phyloP scores from a whole-genome alignment of 345 rosid species.

The rapeseed (Brassica napus) region DNA sequence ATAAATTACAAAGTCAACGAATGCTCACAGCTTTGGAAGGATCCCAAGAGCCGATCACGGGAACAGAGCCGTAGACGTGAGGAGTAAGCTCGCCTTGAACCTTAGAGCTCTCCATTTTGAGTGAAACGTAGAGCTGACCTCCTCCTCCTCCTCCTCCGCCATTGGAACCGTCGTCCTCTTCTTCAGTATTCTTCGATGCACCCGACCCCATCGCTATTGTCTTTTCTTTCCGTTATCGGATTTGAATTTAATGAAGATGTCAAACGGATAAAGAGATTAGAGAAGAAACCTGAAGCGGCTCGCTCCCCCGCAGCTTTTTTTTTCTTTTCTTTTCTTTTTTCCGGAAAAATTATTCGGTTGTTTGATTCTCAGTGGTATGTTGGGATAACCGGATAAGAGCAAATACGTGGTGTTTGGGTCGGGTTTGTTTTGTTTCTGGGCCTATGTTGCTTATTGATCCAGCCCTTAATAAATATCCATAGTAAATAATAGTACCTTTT shows the following conservation, averaged over 20 bases:
- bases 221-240: not conserved
- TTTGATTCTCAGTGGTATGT: constrained; percentile 10
- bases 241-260: constrained; percentile 18
- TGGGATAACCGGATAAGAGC: constrained; percentile 43
- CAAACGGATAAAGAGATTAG: constrained; percentile 38
- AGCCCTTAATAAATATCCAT: not conserved
- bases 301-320: constrained; percentile 17
- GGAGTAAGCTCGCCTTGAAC: constrained; percentile 82
- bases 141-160: constrained; percentile 66
- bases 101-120: constrained; percentile 85
- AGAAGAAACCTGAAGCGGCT: constrained; percentile 33
- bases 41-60: constrained; percentile 96
- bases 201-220: constrained; percentile 69
- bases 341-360: not conserved
- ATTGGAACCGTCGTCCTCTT: constrained; percentile 59
- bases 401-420: constrained; percentile 32
- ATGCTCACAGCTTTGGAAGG: constrained; percentile 73
- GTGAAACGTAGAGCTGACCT: constrained; percentile 85
- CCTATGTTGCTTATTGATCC: not conserved
- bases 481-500: too few relatives aligned
- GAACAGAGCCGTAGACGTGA: constrained; percentile 90
- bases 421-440: not conserved
- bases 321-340: not conserved
- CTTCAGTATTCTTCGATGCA: constrained; percentile 64
- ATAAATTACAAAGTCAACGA: not conserved